Percentiles rank a stretch among this genome's conserved stretches.
Conservation (phyloP, 768 basidiomycete genomes). For the Boletus tomentosulus region DNA sequence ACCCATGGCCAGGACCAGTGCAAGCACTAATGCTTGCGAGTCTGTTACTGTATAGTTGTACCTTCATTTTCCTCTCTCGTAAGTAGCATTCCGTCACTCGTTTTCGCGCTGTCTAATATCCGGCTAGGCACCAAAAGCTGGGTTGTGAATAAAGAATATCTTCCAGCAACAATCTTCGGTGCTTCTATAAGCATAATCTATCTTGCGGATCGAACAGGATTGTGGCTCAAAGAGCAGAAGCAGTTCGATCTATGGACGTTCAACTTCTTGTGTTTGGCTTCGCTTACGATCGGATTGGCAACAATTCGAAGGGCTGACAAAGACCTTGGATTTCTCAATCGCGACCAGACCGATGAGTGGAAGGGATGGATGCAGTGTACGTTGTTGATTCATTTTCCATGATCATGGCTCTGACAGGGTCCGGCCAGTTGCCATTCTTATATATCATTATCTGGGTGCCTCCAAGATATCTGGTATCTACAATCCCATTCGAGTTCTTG, state of each 20-base stretch:
- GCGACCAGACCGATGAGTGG: constrained; percentile 96
- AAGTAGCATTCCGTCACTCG: constrained; percentile 3
- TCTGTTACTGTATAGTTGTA: constrained; percentile 50
- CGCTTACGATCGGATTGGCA: constrained; percentile 54
- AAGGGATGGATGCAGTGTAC: constrained; percentile 97
- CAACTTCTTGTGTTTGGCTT: constrained; percentile 48
- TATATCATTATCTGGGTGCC: constrained; percentile 90
- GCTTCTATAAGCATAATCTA: constrained; percentile 64
- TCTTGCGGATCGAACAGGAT: constrained; percentile 76
- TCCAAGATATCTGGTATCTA: constrained; percentile 91
- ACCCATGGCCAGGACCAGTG: constrained; percentile 59
- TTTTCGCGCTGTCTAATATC: constrained; percentile 15
- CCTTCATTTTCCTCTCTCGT: constrained; percentile 37
- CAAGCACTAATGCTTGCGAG: constrained; percentile 51
- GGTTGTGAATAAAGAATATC: constrained; percentile 13
- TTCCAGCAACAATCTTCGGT: constrained; percentile 59
- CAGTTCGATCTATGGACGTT: constrained; percentile 71
- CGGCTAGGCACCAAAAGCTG: constrained; percentile 16
- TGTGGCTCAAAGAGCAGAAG: constrained; percentile 91
- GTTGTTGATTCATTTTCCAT: constrained; percentile 21
- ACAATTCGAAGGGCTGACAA: constrained; percentile 71
- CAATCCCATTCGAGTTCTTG: constrained; percentile 83
- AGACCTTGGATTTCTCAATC: constrained; percentile 84
- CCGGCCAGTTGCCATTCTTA: constrained; percentile 71
- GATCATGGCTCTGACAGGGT: constrained; percentile 1